These are phyloP conservation scores for Hymenoscyphus scutula DNA, from an alignment of 2,329 filamentous ascomycete species.

Conservation along the genomic window DNA sequence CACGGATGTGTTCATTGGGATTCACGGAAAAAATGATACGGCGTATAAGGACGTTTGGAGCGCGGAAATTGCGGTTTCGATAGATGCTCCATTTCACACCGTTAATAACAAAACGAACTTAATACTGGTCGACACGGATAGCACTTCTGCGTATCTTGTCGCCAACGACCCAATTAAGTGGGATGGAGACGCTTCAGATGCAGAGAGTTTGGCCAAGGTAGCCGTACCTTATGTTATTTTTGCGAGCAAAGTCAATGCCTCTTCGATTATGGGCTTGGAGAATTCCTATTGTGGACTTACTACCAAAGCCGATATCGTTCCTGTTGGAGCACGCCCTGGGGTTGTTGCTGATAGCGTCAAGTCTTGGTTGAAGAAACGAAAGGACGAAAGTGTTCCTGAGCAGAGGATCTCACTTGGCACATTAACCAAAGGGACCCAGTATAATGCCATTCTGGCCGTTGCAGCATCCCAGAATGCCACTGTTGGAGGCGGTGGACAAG, in stretches of 20 bases:
- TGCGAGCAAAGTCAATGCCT: slow-evolving; percentile 61
- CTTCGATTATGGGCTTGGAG: slow-evolving; percentile 64
- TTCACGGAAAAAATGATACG: slow-evolving; percentile 66
- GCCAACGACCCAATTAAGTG: slow-evolving; percentile 68
- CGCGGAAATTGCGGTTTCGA: slow-evolving; percentile 78
- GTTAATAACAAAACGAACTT: slow-evolving; percentile 54
- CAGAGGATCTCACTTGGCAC: slow-evolving; percentile 84
- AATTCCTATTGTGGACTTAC: slow-evolving; percentile 81
- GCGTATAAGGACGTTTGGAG: slow-evolving; percentile 63
- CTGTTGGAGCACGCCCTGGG: slow-evolving; percentile 47
- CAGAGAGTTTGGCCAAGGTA: slow-evolving; percentile 54
- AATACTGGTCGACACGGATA: slow-evolving; percentile 82
- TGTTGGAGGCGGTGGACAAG: slow-evolving; percentile 69
- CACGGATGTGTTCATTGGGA: slow-evolving; percentile 70
- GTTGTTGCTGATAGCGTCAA: slow-evolving; percentile 46
- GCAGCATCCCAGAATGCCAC: slow-evolving; percentile 52
- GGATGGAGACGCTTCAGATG: slow-evolving; percentile 45
- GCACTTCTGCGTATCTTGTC: slow-evolving; percentile 71
- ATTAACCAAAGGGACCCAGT: slow-evolving; percentile 69
- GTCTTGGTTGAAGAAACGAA: slow-evolving; percentile 68
- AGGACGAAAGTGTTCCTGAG: slow-evolving; percentile 66
- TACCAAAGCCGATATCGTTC: slow-evolving; percentile 60
- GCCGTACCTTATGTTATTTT: slow-evolving; percentile 74
- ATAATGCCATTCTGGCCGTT: slow-evolving; percentile 71
- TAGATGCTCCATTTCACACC: slow-evolving; percentile 72